Percentiles rank a stretch among this genome's conserved stretches.
These are phyloP conservation scores for Eimeria nieschulzi DNA, from an alignment of 169 alveolate genomes.

Conservation along the genomic window DNA sequence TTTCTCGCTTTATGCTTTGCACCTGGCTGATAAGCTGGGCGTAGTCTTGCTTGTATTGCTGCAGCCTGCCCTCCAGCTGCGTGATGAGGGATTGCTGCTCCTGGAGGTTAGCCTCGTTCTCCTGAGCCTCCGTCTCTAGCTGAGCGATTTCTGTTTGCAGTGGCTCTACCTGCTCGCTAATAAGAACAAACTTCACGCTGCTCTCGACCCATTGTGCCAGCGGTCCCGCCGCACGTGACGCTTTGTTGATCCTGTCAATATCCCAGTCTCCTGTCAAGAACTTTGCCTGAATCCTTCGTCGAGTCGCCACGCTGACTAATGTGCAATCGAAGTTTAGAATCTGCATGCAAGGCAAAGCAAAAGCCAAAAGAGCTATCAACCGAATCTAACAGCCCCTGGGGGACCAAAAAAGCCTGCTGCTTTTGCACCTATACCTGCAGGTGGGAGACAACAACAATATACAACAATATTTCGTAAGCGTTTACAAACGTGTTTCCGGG, in stretches of 20 bases:
- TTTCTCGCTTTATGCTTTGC: constrained; percentile 92
- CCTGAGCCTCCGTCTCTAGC: constrained; percentile 88
- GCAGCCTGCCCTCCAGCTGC: constrained; percentile 84
- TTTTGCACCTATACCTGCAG: no score
- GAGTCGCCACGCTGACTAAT: constrained; percentile 71
- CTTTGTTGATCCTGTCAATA: constrained; percentile 91
- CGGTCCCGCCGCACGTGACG: constrained; percentile 98
- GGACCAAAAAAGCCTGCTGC: no score
- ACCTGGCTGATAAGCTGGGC: constrained; percentile 94
- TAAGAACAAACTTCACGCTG: constrained; percentile 88
- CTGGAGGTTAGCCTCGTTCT: constrained; percentile 88
- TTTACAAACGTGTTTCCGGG: no score
- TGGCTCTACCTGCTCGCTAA: constrained; percentile 94
- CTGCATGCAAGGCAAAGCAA: neutral
- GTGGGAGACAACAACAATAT: no score
- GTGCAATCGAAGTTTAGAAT: constrained; percentile 75
- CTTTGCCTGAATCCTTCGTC: constrained; percentile 83
- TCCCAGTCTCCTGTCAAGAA: constrained; percentile 93
- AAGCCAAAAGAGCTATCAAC: neutral
- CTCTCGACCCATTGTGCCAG: constrained; percentile 95
- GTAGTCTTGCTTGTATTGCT: constrained; percentile 93
- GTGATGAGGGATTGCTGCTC: constrained; percentile 84
- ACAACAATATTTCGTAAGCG: no score
- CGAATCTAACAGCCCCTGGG: no score
- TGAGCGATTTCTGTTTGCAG: constrained; percentile 92